A percentile compares a stretch with the other conserved stretches of the same genome.
Evolutionary conservation across 1,139 yeast species (phyloP).

Genomic region (Lodderomyces oxycetoniae): DNA sequence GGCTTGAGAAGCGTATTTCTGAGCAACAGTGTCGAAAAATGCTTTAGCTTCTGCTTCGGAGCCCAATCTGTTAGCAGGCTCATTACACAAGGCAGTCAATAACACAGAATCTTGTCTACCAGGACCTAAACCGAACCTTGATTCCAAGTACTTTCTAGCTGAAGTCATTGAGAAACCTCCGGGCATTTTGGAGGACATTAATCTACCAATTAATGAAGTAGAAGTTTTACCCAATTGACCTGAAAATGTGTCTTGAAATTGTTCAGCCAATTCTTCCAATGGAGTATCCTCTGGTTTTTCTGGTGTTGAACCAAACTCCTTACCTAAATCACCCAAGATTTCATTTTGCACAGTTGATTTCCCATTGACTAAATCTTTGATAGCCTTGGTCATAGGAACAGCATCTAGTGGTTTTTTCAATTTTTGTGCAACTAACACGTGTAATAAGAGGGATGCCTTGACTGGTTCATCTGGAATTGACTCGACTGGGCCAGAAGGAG

Average conservation of each 20-base stretch:
- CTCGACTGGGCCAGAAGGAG: conserved; percentile 71
- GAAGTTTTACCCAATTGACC: conserved; percentile 95
- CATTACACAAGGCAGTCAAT: conserved; percentile 76
- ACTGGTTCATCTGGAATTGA: conserved; percentile 87
- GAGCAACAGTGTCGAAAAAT: conserved; percentile 75
- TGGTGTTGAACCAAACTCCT: conserved; percentile 95
- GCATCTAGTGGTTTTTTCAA: conserved; percentile 85
- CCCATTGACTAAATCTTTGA: conserved; percentile 96
- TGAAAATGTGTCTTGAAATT: conserved; percentile 82
- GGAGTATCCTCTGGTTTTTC: conserved; percentile 99
- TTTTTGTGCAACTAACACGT: conserved; percentile 91
- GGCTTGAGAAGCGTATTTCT: conserved; percentile 77
- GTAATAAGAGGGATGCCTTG: conserved; percentile 75
- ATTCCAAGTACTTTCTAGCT: conserved; percentile 86
- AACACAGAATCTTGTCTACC: conserved; percentile 94
- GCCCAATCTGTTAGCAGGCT: conserved; percentile 85
- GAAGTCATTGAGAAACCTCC: conserved; percentile 94
- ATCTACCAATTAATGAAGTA: conserved; percentile 78
- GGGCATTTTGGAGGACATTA: conserved; percentile 96
- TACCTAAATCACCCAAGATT: conserved; percentile 95
- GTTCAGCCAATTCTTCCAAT: conserved; percentile 89
- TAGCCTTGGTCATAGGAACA: conserved; percentile 84
- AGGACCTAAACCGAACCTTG: conserved; percentile 85
- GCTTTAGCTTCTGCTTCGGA: conserved; percentile 86
- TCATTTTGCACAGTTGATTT: conserved; percentile 98